These are phyloP conservation scores for Staphylotrichum tortipilum DNA, from an alignment of 495 filamentous ascomycete species.

Conservation along the genomic window DNA sequence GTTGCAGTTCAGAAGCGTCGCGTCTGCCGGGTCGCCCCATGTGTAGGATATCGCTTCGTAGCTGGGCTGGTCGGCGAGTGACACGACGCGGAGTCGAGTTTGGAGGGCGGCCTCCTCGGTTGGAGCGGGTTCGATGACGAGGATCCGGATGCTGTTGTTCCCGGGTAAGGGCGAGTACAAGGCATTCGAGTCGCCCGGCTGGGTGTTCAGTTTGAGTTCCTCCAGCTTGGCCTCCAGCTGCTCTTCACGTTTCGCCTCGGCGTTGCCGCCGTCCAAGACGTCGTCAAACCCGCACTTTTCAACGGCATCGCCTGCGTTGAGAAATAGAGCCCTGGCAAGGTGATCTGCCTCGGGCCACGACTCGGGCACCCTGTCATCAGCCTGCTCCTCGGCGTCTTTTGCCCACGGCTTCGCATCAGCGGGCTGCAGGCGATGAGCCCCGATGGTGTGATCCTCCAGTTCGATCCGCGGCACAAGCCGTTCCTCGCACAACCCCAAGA, in stretches of 20 bases:
- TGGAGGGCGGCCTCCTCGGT: background rate
- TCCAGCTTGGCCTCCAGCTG: background rate
- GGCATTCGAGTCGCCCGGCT: background rate
- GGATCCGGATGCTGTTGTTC: background rate
- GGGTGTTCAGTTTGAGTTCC: background rate
- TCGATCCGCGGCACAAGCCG: background rate
- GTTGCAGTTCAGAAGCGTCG: conserved; percentile 4
- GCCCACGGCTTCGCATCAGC: background rate
- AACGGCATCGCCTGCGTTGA: background rate
- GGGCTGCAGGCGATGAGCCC: background rate
- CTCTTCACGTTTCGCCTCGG: background rate
- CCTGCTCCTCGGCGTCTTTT: background rate
- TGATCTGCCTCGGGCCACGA: background rate
- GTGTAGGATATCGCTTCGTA: background rate
- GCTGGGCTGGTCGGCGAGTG: background rate
- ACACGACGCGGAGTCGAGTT: background rate
- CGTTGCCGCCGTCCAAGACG: background rate
- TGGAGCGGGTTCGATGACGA: background rate
- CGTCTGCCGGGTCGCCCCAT: conserved; percentile 4
- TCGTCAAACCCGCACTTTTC: background rate
- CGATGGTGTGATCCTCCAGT: background rate
- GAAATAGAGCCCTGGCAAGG: background rate
- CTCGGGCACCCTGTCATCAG: background rate
- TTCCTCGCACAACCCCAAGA: background rate
- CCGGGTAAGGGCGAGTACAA: background rate